Conservation (phyloP, 352 stramenopile genomes). For the Pythium aristosporum region DNA sequence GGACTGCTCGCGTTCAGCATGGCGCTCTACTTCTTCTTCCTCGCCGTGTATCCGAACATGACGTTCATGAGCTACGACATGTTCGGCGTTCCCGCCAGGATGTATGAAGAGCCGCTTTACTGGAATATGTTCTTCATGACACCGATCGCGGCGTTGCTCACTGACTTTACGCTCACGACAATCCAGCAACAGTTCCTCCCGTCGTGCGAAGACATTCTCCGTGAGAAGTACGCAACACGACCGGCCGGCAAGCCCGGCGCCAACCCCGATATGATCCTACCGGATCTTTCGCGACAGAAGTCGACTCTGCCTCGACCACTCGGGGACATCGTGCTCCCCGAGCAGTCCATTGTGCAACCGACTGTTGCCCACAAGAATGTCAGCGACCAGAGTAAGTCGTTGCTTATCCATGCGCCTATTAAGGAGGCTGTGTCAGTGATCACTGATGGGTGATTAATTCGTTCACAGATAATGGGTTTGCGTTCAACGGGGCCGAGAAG, state of each 20-base stretch:
- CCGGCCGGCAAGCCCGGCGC: constrained; percentile 20
- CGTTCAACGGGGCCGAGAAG: constrained; percentile 33
- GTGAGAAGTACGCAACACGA: constrained; percentile 35
- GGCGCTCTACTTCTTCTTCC: constrained; percentile 63
- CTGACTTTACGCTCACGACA: constrained; percentile 41
- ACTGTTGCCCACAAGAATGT: neutral
- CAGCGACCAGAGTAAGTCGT: constrained; percentile 6
- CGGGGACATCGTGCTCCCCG: constrained; percentile 15
- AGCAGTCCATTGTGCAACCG: constrained; percentile 14
- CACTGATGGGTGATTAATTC: neutral
- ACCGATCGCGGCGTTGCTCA: constrained; percentile 41
- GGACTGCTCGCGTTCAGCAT: constrained; percentile 53
- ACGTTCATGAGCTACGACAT: constrained; percentile 77
- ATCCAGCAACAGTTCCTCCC: constrained; percentile 54
- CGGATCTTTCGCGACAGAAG: neutral
- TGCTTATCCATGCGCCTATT: neutral
- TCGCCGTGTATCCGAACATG: constrained; percentile 55
- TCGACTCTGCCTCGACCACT: constrained; percentile 3
- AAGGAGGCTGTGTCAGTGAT: neutral
- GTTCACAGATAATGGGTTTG: constrained; percentile 31
- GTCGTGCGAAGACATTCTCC: constrained; percentile 58
- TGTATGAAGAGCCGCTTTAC: constrained; percentile 46
- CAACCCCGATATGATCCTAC: constrained; percentile 13
- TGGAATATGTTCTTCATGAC: constrained; percentile 59
- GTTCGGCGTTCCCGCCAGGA: constrained; percentile 44